Conservation (phyloP, 2,329 filamentous ascomycete genomes). For the Colletotrichum plurivorum region DNA sequence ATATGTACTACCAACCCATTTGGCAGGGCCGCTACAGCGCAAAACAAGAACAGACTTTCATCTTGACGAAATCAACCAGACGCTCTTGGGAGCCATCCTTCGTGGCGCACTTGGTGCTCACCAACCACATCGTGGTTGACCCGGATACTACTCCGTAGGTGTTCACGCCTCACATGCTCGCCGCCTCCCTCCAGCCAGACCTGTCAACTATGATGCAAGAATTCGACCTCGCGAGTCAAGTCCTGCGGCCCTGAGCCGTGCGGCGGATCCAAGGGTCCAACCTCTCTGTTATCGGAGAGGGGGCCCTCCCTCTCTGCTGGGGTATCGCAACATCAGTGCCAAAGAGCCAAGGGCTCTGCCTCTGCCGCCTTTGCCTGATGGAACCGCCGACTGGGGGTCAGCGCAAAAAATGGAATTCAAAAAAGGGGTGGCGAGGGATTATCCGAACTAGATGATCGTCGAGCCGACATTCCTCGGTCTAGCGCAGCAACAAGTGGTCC, state of each 20-base stretch:
- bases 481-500: slow-evolving; percentile 32
- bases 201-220: slow-evolving; percentile 36
- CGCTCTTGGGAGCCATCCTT: slow-evolving; percentile 10
- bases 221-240: slow-evolving; percentile 38
- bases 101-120: slow-evolving; percentile 21
- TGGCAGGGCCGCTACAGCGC: no score
- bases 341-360: slow-evolving; percentile 36
- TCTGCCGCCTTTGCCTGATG: slow-evolving; percentile 39
- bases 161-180: slow-evolving; percentile 1
- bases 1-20: no score
- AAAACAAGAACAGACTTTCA: no score
- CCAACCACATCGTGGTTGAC: slow-evolving; percentile 16
- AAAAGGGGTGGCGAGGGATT: slow-evolving; percentile 38
- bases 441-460: slow-evolving; percentile 35
- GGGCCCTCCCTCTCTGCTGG: slow-evolving; percentile 13
- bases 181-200: not conserved
- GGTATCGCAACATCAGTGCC: slow-evolving; percentile 21
- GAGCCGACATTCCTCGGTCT: slow-evolving; percentile 31
- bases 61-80: not conserved
- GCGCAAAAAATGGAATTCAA: slow-evolving; percentile 19
- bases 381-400: slow-evolving; percentile 16
- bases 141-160: slow-evolving; percentile 4
- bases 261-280: slow-evolving; percentile 37
- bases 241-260: slow-evolving; percentile 32
- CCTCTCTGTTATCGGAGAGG: slow-evolving; percentile 31